Evolutionary conservation across 768 basidiomycete genomes (phyloP), one percentile per base, ranked within the genome.

Genomic region (Leccinum fibrillosum): DNA sequence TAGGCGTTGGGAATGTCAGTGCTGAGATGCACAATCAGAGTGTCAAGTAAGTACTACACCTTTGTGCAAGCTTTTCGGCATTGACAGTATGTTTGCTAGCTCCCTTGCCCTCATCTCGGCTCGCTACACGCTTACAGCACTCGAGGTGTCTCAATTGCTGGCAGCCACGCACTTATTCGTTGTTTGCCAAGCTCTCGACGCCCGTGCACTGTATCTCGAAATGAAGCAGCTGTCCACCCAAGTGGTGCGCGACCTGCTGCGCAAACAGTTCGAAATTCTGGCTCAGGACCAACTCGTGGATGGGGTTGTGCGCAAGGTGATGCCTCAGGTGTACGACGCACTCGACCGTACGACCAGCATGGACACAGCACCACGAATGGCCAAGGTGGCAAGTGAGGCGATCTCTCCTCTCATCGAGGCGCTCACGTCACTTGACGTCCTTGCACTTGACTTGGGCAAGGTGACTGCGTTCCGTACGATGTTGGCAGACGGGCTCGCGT

Each of bases 11-110:
- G 63, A 84, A 92, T 51, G 90, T 94, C 66, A 88, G 87, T 2
- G 92, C 92, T 1, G 92, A 94, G 74, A 91, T 93, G 89, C 90
- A 92, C 68, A 94, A 94, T 64, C 92, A 94, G 72, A 89, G 92
- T 47, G 83, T 94, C 72, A 94, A 94, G 89, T 91, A 62, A 59
- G 88, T 77, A 0, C 9, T 15, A 21, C 19, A 26, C 42, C 49
- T 37, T 39, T 25, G 11, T 25, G 13, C n/a, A 15, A 7, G 15
- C 7, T 30, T 56, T 2, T 12, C 2, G n/a, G 3, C 28, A 10
- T 25, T 56, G 37, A 61, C 34, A 19, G 30, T 39, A 1, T 5
- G 21, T 34, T 25, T 34, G 28, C 30, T 32, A 91, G 89, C 71
- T 93, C 91, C 5, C 78, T 94, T 55, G 92, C 92, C 0, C 76